Base-by-base conservation (phyloP, 2,329 filamentous ascomycete species). In the Pseudophaeomoniella oleicola region DNA sequence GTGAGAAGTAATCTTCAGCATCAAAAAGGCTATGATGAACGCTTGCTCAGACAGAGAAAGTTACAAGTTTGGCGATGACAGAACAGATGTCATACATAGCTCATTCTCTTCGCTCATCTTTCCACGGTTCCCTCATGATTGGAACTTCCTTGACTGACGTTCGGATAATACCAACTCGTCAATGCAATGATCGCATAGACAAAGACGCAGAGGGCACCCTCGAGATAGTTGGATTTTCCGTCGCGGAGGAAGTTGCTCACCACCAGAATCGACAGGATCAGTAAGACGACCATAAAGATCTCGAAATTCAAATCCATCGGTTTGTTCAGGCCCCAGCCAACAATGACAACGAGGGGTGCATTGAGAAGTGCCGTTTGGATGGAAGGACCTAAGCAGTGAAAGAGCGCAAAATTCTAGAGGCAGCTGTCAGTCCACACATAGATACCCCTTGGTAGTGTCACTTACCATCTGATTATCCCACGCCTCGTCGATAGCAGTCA, bases 301-400 rank as follows among this genome's bases (percentile, higher is more conserved):
- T 90, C 81, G 53, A 94, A 94, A 52, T 85, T 78, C 36, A 94
- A 66, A 43, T 81, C 76, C 72, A 94, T 83, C 6, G 41, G 39
- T 47, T 75, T 75, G 39, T 60, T 58, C 22, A 86, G 59, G 15
- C 81, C 78, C 86, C 87, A 94, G 32, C 80, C 83, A 34, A 92
- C 79, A 27, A 94, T 67, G 19, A 93, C 75, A 5, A 84, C 77
- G 3, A 94, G 69, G 0, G 87, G 86, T 0, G 78, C 84, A 53
- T 92, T 94, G 52, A 94, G 75, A 19, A 94, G 70, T 1, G 86
- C 84, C 0, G 87, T 94, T 59, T 94, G 87, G 40, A 94, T 79
- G 1, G 82, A 88, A 2, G 85, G 78, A 33, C 84, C 85, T 30
- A 94, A 74, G 37, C 90, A 82, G 54, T 94, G 85, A 32, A 82